A percentile compares a stretch with the other conserved stretches of the same genome.
Evolutionary conservation across 495 filamentous ascomycete species (phyloP).

Genomic region (Cenococcum geophilum): DNA sequence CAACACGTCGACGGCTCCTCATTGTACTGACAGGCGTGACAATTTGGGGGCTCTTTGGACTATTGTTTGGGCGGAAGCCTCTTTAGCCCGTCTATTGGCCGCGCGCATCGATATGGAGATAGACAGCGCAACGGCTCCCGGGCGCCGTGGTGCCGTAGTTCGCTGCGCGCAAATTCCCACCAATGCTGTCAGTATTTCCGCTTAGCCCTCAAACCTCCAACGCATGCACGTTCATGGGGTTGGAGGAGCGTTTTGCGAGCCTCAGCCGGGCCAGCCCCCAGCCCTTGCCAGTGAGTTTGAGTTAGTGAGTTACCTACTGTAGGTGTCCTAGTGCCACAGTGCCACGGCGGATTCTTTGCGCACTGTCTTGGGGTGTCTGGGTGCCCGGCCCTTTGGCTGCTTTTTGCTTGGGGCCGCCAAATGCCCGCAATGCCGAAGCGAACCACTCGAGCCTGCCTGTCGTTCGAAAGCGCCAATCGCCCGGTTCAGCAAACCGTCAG

Average conservation of each 20-base stretch:
- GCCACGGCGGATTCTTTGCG: background rate
- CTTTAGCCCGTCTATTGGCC: background rate
- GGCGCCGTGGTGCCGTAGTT: background rate
- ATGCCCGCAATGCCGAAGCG: background rate
- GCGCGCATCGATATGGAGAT: background rate
- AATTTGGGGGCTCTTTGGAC: background rate
- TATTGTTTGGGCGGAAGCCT: background rate
- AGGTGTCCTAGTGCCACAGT: background rate
- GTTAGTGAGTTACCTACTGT: background rate
- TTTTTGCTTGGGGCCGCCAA: background rate
- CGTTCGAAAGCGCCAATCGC: background rate
- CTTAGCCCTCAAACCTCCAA: conserved; percentile 27
- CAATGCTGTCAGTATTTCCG: conserved; percentile 11
- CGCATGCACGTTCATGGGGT: conserved; percentile 14
- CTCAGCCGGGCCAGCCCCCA: too few species aligned
- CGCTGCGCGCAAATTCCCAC: conserved; percentile 7
- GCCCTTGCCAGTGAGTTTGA: too few species aligned
- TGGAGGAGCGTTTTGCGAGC: background rate
- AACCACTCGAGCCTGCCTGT: background rate
- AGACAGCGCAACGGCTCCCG: background rate
- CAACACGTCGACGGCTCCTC: background rate
- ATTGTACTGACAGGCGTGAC: background rate
- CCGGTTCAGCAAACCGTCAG: background rate
- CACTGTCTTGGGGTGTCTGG: too few species aligned
- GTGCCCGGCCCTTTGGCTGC: too few species aligned